Evolutionary conservation across 805 yeast species (phyloP).

Genomic region (Yarrowia hollandica): DNA sequence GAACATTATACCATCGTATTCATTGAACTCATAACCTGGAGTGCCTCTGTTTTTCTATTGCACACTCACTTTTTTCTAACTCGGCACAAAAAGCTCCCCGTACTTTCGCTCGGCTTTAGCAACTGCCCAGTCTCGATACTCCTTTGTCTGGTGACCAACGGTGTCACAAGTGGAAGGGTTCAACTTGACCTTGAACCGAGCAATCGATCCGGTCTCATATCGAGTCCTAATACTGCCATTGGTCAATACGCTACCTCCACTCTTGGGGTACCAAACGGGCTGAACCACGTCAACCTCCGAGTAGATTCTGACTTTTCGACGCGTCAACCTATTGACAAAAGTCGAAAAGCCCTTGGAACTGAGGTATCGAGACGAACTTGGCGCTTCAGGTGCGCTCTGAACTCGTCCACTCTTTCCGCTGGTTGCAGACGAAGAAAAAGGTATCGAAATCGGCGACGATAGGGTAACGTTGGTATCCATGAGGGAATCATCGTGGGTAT

Average conservation of each 20-base stretch:
- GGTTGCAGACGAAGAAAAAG: not conserved
- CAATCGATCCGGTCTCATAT: conserved; percentile 1
- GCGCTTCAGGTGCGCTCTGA: not conserved
- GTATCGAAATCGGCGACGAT: not conserved
- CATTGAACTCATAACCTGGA: too few species aligned
- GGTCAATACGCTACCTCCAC: conserved; percentile 11
- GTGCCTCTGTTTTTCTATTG: too few species aligned
- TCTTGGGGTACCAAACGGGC: conserved; percentile 13
- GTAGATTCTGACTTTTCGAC: conserved; percentile 1
- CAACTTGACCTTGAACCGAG: conserved; percentile 9
- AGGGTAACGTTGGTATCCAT: not conserved
- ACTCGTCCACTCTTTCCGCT: not conserved
- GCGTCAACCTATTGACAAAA: not conserved
- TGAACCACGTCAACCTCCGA: conserved; percentile 13
- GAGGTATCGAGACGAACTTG: not conserved
- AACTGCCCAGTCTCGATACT: conserved; percentile 14
- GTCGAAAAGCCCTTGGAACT: not conserved
- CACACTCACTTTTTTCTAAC: too few species aligned
- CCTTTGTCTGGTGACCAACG: not conserved
- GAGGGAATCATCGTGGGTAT: not conserved
- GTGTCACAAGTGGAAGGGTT: conserved; percentile 12
- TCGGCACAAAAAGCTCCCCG: conserved; percentile 1
- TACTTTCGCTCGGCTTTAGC: conserved; percentile 12
- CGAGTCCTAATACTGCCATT: not conserved
- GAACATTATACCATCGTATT: too few species aligned